These are phyloP conservation scores for Carpinus viminea DNA, from an alignment of 306 rosid genomes.

Conservation along the genomic window DNA sequence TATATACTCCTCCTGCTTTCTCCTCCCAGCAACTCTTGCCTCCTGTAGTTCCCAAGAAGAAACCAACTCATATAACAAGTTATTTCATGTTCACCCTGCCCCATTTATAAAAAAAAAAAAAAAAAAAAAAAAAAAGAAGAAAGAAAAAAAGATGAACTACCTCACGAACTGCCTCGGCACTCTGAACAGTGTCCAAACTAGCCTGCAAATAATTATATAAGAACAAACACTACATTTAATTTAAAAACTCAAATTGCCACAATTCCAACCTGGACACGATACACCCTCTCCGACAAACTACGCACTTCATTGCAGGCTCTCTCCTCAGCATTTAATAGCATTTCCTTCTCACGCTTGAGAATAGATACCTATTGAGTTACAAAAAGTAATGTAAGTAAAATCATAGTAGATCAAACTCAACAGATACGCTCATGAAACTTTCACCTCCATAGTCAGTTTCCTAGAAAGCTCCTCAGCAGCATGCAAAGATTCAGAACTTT, in stretches of 20 bases:
- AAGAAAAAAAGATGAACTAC: slow-evolving; percentile 37
- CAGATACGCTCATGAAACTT: not conserved
- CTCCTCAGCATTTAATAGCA: slow-evolving; percentile 82
- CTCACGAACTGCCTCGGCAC: slow-evolving; percentile 85
- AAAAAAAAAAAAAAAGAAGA: not conserved
- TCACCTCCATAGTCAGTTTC: slow-evolving; percentile 84
- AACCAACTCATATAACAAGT: slow-evolving; percentile 12
- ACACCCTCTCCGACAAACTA: slow-evolving; percentile 76
- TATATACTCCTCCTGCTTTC: slow-evolving; percentile 70
- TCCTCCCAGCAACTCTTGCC: slow-evolving; percentile 86
- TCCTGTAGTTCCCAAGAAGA: slow-evolving; percentile 53
- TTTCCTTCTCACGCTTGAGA: slow-evolving; percentile 77
- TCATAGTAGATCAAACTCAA: not conserved
- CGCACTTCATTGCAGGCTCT: slow-evolving; percentile 84
- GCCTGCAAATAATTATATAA: slow-evolving; percentile 54
- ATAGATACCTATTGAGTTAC: slow-evolving; percentile 55
- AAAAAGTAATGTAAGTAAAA: slow-evolving; percentile 16
- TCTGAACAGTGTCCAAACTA: slow-evolving; percentile 79
- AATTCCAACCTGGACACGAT: slow-evolving; percentile 73
- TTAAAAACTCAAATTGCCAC: not conserved
- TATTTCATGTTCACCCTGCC: not conserved
- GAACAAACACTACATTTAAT: slow-evolving; percentile 27
- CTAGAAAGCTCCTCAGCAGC: slow-evolving; percentile 70
- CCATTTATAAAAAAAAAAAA: not conserved
- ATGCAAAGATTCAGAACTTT: slow-evolving; percentile 72